These are phyloP conservation scores for Jaltomata sinuosa DNA, from an alignment of 257 asterid genomes.

Conservation along the genomic window DNA sequence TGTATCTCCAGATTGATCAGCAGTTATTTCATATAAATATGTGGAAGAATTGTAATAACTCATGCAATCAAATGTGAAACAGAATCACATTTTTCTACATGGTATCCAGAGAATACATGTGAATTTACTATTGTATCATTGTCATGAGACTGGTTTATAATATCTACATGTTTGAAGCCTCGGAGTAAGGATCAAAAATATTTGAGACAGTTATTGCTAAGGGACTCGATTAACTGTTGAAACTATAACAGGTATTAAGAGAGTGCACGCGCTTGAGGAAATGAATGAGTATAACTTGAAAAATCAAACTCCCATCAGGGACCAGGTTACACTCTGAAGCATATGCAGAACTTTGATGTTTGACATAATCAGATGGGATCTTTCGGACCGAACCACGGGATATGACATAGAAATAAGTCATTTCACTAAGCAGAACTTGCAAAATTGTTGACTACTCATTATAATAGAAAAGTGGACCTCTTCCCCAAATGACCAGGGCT, in stretches of 20 bases:
- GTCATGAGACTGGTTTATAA: neutral
- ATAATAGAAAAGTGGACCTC: conserved; percentile 47
- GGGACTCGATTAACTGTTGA: neutral
- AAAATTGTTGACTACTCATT: neutral
- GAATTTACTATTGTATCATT: neutral
- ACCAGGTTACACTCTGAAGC: neutral
- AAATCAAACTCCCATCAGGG: neutral
- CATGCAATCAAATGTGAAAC: neutral
- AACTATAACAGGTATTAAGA: neutral
- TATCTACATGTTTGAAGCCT: neutral
- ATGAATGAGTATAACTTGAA: neutral
- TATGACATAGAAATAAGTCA: neutral
- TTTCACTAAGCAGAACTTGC: neutral
- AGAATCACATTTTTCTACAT: neutral
- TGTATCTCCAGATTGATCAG: neutral
- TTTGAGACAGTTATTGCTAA: neutral
- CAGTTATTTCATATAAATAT: neutral
- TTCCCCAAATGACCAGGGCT: conserved; percentile 97
- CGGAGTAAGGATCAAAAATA: neutral
- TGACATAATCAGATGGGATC: neutral
- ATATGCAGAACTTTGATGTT: neutral
- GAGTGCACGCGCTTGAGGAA: neutral
- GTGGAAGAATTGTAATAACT: neutral
- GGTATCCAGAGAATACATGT: neutral
- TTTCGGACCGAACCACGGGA: neutral